A percentile compares a stretch with the other conserved stretches of the same genome.
Evolutionary conservation across 2,329 filamentous ascomycete genomes (phyloP).

Genomic region (Scytalidium sp.): DNA sequence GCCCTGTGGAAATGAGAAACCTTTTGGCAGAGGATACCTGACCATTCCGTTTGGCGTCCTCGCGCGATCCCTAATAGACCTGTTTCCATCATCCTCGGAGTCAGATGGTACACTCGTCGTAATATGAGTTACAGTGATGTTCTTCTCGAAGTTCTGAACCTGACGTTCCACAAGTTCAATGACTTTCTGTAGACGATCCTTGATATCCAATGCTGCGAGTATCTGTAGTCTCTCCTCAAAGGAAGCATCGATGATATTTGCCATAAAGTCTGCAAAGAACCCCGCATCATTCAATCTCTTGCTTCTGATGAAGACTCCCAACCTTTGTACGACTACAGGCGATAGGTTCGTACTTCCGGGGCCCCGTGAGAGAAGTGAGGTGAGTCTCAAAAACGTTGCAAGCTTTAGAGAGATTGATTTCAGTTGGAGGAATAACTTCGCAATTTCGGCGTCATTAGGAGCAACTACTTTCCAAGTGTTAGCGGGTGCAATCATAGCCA

Average conservation of each 20-base stretch:
- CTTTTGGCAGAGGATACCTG: conserved; percentile 20
- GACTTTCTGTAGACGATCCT: conserved; percentile 74
- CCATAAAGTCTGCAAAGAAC: conserved; percentile 91
- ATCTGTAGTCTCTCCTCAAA: conserved; percentile 91
- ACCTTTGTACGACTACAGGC: conserved; percentile 77
- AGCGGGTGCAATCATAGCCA: conserved; percentile 8
- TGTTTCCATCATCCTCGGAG: conserved; percentile 53
- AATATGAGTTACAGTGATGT: conserved; percentile 79
- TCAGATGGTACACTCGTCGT: conserved; percentile 61
- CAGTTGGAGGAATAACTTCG: conserved; percentile 72
- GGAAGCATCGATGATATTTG: conserved; percentile 81
- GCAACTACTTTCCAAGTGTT: conserved; percentile 20
- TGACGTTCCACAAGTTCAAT: conserved; percentile 82
- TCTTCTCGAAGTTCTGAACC: conserved; percentile 79
- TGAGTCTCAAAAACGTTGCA: conserved; percentile 78
- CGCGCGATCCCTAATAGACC: conserved; percentile 37
- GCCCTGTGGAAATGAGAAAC: background rate
- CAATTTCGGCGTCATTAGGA: conserved; percentile 59
- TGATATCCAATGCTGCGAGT: conserved; percentile 75
- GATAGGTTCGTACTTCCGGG: conserved; percentile 65
- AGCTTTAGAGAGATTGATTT: conserved; percentile 85
- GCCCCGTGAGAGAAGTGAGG: conserved; percentile 74
- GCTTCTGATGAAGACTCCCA: conserved; percentile 83
- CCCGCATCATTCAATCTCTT: conserved; percentile 83
- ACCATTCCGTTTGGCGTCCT: conserved; percentile 20